These are phyloP conservation scores for Pseudopithomyces maydicus DNA, from an alignment of 2,329 filamentous ascomycete species.

Conservation along the genomic window DNA sequence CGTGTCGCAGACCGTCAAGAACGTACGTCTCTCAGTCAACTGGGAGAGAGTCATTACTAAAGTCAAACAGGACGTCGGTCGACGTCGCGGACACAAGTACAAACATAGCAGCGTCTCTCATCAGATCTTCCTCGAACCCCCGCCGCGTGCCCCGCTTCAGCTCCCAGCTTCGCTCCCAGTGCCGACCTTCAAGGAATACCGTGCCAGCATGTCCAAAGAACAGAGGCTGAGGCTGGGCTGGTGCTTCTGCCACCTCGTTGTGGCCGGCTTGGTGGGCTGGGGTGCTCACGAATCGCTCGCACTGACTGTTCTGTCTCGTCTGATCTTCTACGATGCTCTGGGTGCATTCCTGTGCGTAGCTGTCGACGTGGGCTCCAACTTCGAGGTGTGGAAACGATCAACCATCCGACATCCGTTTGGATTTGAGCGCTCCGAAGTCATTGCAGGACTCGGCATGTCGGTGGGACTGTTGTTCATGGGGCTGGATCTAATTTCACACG, in stretches of 20 bases:
- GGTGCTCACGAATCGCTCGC: slow-evolving; percentile 84
- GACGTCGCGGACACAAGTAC: slow-evolving; percentile 94
- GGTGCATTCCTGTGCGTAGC: slow-evolving; percentile 89
- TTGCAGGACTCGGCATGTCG: slow-evolving; percentile 94
- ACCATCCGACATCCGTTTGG: slow-evolving; percentile 93
- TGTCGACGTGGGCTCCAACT: slow-evolving; percentile 93
- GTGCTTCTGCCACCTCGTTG: slow-evolving; percentile 85
- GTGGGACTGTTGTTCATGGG: slow-evolving; percentile 97
- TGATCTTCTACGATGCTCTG: slow-evolving; percentile 94
- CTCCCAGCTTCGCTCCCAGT: slow-evolving; percentile 91
- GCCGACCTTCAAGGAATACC: slow-evolving; percentile 85
- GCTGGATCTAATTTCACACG: slow-evolving; percentile 92
- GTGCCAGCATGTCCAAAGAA: slow-evolving; percentile 85
- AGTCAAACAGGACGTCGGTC: slow-evolving; percentile 74
- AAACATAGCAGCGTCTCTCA: slow-evolving; percentile 96
- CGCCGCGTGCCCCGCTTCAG: slow-evolving; percentile 81
- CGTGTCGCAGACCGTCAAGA: slow-evolving; percentile 68
- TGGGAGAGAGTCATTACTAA: slow-evolving; percentile 22
- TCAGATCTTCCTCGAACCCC: slow-evolving; percentile 94
- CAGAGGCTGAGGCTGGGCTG: slow-evolving; percentile 84
- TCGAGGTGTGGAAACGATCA: slow-evolving; percentile 94
- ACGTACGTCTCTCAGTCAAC: slow-evolving; percentile 21
- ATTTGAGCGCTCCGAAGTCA: slow-evolving; percentile 87
- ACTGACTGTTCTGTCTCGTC: slow-evolving; percentile 87
- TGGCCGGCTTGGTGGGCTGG: slow-evolving; percentile 85